Base-by-base conservation (phyloP, 148 eudicot genomes). In the Silene uniflora region DNA sequence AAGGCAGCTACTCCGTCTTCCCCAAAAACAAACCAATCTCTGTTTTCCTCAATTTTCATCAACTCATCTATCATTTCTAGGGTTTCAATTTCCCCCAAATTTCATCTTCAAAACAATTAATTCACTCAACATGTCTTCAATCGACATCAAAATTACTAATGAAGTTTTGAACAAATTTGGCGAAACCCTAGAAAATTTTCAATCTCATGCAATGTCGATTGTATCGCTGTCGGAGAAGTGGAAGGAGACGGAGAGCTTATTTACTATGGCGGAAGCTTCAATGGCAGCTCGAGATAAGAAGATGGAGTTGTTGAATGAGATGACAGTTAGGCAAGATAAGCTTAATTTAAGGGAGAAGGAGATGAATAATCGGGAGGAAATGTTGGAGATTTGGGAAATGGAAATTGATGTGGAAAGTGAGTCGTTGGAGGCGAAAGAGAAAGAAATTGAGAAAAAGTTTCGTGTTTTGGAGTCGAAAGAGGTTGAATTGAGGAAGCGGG, bases 171-270 rank as follows among this genome's bases (percentile, higher is more conserved):
- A 23, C 44, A 58, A 73, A n/a, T 58, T 78, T 6, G 76, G 81
- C 5, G 73, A 73, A 27, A 67, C 75, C n/a, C 71, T 79, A 46
- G 73, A 46, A 1, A 47, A 60, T 21, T 73, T 79, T 16, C 35
- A 79, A 14, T n/a, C 68, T 2, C 47, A 79, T 11, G 77, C 77
- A 3, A 7, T 29, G 3, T 79, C 81, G 0, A 21, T 79, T 2
- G 8, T 60, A 14, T 44, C 81, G 14, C 68, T 79, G 9, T 73
- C 73, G 29, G 73, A 79, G 21, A 60, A 67, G 68, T 74, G 77
- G 77, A 16, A 27, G 73, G 68, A 14, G 5, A 44, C 59, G 27
- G 67, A 79, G 54, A 22, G 54, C 55, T 17, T 21, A 2, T 79
- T 74, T 22, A 18, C 32, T 14, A 18, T 11, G 59, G 81, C 35